Conservation (phyloP, 768 basidiomycete species). For the Hebeloma cylindrosporum region DNA sequence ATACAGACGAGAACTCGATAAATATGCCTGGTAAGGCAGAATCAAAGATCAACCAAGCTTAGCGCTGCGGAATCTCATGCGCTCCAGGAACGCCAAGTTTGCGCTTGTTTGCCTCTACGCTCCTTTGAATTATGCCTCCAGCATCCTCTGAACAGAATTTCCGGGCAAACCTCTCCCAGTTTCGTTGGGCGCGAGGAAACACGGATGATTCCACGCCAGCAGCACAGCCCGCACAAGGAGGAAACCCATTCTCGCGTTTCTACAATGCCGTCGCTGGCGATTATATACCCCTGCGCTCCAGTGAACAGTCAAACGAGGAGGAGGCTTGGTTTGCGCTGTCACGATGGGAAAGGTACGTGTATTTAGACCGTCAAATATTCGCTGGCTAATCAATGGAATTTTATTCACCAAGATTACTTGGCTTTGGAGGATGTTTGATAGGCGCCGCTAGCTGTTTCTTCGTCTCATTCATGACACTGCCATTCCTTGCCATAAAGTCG, state of each 20-base stretch:
- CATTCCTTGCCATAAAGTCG: conserved; percentile 44
- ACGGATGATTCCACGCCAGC: conserved; percentile 67
- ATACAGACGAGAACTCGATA: no score
- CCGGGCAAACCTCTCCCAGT: conserved; percentile 74
- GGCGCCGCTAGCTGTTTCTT: conserved; percentile 95
- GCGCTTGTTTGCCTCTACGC: conserved; percentile 16
- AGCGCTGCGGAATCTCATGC: no score
- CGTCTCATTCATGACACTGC: conserved; percentile 83
- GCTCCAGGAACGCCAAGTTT: conserved; percentile 9
- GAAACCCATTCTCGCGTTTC: conserved; percentile 82
- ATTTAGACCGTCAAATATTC: not conserved
- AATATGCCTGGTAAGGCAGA: no score
- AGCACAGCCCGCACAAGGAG: conserved; percentile 32
- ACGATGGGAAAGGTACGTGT: conserved; percentile 84
- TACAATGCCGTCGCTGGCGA: conserved; percentile 83
- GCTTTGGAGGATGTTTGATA: conserved; percentile 85
- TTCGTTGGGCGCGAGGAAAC: conserved; percentile 78
- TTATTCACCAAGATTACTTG: conserved; percentile 65
- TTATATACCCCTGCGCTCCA: conserved; percentile 85
- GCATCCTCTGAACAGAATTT: conserved; percentile 62
- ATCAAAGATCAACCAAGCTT: no score
- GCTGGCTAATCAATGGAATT: not conserved
- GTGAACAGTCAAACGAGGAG: conserved; percentile 86
- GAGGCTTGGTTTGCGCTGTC: conserved; percentile 93
- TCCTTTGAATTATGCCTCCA: conserved; percentile 23